phyloP scores from a whole-genome alignment of 441 rosid species.

The Syzygium syzygioides region DNA sequence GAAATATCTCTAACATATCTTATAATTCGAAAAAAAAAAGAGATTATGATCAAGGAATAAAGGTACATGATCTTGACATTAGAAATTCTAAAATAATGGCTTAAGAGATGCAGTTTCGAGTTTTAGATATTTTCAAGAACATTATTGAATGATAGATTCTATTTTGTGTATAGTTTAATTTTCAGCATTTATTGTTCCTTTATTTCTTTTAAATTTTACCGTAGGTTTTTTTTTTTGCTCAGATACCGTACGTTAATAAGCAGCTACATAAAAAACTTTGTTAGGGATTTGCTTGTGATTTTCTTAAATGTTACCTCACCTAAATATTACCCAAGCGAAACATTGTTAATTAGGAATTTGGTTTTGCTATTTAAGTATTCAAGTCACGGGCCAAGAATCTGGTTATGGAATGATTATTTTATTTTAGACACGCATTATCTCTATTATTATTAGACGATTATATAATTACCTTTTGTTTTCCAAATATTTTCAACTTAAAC shows the following conservation, averaged over 20 bases:
- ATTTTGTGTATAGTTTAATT: background rate
- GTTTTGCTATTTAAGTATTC: background rate
- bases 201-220: background rate
- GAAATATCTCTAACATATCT: background rate
- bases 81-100: background rate
- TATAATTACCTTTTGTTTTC: background rate
- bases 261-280: too few species aligned
- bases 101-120: background rate
- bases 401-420: background rate
- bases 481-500: background rate
- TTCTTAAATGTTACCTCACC: background rate
- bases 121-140: background rate
- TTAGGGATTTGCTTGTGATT: background rate
- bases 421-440: background rate
- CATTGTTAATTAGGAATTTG: background rate
- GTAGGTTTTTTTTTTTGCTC: too few species aligned
- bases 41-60: too few species aligned
- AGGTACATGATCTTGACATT: background rate
- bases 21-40: background rate
- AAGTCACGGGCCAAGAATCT: background rate
- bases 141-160: background rate
- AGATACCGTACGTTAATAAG: too few species aligned
- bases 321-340: background rate
- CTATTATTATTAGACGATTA: fast-evolving
- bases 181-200: background rate